Evolutionary conservation across 2,329 filamentous ascomycete species (phyloP).

Genomic region (Alternaria novae-zelandiae): DNA sequence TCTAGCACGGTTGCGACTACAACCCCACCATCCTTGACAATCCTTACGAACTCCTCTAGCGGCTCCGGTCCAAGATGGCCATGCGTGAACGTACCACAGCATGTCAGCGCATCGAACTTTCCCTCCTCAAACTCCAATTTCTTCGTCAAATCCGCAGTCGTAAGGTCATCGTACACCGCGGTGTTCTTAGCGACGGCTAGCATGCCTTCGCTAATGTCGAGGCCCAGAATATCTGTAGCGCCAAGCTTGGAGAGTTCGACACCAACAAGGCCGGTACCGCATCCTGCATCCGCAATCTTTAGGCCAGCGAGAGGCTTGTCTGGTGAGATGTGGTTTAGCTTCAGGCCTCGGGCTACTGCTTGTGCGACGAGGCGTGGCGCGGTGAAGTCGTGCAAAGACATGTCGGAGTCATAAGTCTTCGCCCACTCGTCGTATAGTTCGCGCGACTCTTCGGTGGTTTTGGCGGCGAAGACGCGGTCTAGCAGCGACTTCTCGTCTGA

Average conservation of each 20-base stretch:
- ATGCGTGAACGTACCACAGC: constrained; percentile 62
- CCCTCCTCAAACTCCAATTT: constrained; percentile 50
- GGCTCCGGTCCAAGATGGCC: constrained; percentile 61
- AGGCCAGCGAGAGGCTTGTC: constrained; percentile 23
- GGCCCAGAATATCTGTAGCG: constrained; percentile 57
- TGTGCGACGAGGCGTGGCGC: constrained; percentile 49
- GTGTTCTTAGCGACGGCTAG: constrained; percentile 59
- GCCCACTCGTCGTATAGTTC: constrained; percentile 57
- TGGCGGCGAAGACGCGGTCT: constrained; percentile 48
- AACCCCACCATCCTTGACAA: constrained; percentile 56
- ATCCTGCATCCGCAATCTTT: constrained; percentile 61
- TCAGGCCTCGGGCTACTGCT: constrained; percentile 20
- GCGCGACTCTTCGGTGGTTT: constrained; percentile 47
- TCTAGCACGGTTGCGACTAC: constrained; percentile 60
- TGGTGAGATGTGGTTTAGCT: constrained; percentile 20
- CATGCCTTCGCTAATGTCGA: constrained; percentile 62
- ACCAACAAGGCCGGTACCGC: constrained; percentile 62
- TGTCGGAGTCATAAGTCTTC: constrained; percentile 52
- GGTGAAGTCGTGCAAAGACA: constrained; percentile 51
- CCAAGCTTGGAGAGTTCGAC: constrained; percentile 54
- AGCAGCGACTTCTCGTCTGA: constrained; percentile 27
- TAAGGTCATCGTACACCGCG: constrained; percentile 56
- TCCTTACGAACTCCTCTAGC: constrained; percentile 58
- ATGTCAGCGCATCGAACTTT: constrained; percentile 59
- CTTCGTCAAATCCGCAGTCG: constrained; percentile 56